Percentiles rank a stretch among this genome's conserved stretches.
Conservation (phyloP, 2,329 filamentous ascomycete genomes). For the Apiospora phragmitis region DNA sequence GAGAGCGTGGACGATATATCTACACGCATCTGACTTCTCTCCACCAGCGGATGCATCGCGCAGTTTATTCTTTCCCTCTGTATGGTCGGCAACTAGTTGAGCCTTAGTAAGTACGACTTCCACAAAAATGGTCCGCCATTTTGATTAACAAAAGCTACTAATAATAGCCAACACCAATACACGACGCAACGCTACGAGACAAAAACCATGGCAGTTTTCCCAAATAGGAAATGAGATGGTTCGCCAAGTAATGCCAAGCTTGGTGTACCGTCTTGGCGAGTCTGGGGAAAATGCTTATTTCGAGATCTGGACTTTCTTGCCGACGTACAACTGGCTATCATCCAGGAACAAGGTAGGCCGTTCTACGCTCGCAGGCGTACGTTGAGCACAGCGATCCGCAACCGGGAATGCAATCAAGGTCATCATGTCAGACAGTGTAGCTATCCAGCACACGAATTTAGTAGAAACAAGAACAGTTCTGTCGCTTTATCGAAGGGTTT, state of each 20-base stretch:
- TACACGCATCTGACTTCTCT: neutral
- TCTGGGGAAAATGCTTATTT: conserved; percentile 1
- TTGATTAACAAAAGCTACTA: neutral
- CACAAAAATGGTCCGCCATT: neutral
- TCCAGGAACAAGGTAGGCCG: neutral
- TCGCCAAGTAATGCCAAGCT: conserved; percentile 6
- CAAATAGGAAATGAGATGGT: neutral
- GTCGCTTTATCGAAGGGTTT: neutral
- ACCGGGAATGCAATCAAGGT: neutral
- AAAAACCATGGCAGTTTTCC: neutral
- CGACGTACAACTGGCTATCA: neutral
- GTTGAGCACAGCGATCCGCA: neutral
- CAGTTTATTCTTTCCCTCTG: neutral
- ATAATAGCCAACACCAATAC: neutral
- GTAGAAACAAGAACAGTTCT: neutral
- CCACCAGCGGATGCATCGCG: neutral
- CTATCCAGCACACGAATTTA: neutral
- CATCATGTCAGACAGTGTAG: neutral
- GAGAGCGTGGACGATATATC: neutral
- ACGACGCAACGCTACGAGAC: neutral
- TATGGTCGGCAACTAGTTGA: neutral
- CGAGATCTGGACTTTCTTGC: neutral
- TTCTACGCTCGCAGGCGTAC: neutral
- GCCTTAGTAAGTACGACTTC: neutral
- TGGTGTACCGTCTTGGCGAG: neutral